Evolutionary conservation across 228 moss, liverwort and hornwort genomes (phyloP), one percentile per base, ranked within the genome.

Genomic region (Sphagnum fallax): DNA sequence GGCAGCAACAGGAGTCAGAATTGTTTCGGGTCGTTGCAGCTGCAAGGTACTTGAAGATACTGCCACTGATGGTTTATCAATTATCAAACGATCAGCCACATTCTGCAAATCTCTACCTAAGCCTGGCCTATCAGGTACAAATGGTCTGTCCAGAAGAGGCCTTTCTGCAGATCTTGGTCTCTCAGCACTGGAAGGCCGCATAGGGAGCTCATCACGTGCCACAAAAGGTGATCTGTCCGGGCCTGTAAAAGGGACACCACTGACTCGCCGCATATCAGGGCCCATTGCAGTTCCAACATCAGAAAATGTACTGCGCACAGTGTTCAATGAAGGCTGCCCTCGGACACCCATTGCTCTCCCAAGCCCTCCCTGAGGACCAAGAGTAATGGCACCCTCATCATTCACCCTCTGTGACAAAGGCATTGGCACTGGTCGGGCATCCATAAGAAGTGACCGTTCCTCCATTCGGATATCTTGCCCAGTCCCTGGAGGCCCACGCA

Each of bases 401-500:
- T 84, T 83, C 61, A 81, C 72, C 67, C 89, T 85, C 60, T 88
- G 91, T 73, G 93, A 82, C 60, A 93, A 79, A 11, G 93, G 87
- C 87, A 93, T 93, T 3, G 89, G 88, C 49, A 93, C 77, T 49
- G 89, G 78, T 11, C 93, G 88, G 47, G 70, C 76, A 7, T 95
- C 95, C 83, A 90, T 84, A 69, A 83, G 6, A 52, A 87, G 76
- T 6, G 76, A 71, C 47, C 93, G 84, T 70, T 98, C 97, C 80
- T 93, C 93, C 89, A 84, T 87, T 10, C 97, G 77, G 50, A 91
- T 93, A 78, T 97, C 97, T 79, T 98, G 97, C 11, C 72, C 80
- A 71, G 79, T 84, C 53, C 76, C 74, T 47, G 60, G 49, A 9
- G 81, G 70, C 55, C 75, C 83, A 51, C 87, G 86, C 49, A 88